Conservation (phyloP, 2,329 filamentous ascomycete species). For the Penicillium sp. region DNA sequence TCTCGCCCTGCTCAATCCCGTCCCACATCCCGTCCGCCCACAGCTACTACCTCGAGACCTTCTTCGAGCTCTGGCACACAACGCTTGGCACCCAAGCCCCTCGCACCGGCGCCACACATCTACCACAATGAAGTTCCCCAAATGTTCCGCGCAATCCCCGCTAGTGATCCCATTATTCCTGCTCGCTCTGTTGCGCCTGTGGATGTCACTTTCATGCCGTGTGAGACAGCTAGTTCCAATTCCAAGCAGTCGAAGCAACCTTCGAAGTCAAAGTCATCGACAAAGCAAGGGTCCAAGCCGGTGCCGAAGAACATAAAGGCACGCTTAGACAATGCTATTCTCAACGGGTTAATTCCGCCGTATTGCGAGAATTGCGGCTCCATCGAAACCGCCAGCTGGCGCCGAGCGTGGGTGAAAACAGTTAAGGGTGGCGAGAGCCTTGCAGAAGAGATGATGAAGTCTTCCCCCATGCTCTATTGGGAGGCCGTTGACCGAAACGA, state of each 20-base stretch:
- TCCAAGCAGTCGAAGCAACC: slow-evolving; percentile 16
- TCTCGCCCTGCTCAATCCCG: not conserved
- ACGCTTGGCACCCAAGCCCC: slow-evolving; percentile 35
- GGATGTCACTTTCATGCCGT: slow-evolving; percentile 45
- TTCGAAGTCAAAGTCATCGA: slow-evolving; percentile 29
- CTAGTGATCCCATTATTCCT: slow-evolving; percentile 52
- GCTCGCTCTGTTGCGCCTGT: slow-evolving; percentile 39
- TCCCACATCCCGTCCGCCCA: not conserved
- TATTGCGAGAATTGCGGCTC: slow-evolving; percentile 92
- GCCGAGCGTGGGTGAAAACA: slow-evolving; percentile 83
- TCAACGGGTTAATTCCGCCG: slow-evolving; percentile 78
- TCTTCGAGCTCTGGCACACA: slow-evolving; percentile 40
- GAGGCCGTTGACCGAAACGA: slow-evolving; percentile 64
- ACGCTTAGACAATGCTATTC: slow-evolving; percentile 60
- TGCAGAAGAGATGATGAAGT: slow-evolving; percentile 70
- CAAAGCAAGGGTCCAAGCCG: slow-evolving; percentile 57
- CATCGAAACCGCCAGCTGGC: slow-evolving; percentile 95
- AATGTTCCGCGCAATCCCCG: slow-evolving; percentile 39
- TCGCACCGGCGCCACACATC: slow-evolving; percentile 40
- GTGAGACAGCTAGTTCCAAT: slow-evolving; percentile 24
- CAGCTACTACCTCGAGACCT: slow-evolving; percentile 34
- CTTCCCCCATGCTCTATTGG: slow-evolving; percentile 72
- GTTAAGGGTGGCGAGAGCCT: slow-evolving; percentile 68
- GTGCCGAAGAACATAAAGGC: slow-evolving; percentile 63
- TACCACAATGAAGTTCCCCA: slow-evolving; percentile 38